Conservation (phyloP, 495 filamentous ascomycete species). For the Trichoderma erinaceum region DNA sequence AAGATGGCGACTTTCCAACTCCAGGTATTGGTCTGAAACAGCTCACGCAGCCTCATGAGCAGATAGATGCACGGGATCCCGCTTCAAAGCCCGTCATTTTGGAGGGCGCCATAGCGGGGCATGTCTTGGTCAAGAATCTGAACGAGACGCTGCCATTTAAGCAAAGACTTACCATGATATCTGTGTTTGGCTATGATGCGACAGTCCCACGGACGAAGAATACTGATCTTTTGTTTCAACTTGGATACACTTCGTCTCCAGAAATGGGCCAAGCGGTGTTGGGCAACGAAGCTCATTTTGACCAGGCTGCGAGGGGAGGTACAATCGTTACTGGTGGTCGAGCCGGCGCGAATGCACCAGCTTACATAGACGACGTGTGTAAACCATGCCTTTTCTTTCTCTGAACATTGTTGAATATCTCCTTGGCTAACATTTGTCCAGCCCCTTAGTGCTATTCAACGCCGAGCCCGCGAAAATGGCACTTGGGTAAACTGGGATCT, state of each 20-base stretch:
- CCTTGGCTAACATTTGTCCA: slow-evolving; percentile 24
- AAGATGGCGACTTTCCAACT: slow-evolving; percentile 45
- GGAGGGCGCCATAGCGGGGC: slow-evolving; percentile 46
- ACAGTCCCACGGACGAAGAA: slow-evolving; percentile 30
- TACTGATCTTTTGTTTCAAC: slow-evolving; percentile 27
- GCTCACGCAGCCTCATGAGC: slow-evolving; percentile 47
- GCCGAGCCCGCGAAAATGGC: slow-evolving; percentile 48
- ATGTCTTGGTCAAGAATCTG: slow-evolving; percentile 59
- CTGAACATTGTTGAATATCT: no score
- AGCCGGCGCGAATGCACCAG: slow-evolving; percentile 51
- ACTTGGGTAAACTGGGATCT: slow-evolving; percentile 48
- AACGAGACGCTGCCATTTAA: slow-evolving; percentile 51
- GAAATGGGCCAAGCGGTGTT: slow-evolving; percentile 30
- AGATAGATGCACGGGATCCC: slow-evolving; percentile 43
- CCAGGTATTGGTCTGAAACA: slow-evolving; percentile 43
- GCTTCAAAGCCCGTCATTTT: slow-evolving; percentile 35
- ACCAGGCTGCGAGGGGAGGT: slow-evolving; percentile 35
- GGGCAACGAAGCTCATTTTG: slow-evolving; percentile 25
- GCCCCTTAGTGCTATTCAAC: slow-evolving; percentile 54
- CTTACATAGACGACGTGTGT: slow-evolving; percentile 32
- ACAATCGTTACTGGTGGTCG: slow-evolving; percentile 55
- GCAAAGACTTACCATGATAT: slow-evolving; percentile 39
- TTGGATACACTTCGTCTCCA: slow-evolving; percentile 28
- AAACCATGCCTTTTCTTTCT: no score
- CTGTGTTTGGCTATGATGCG: slow-evolving; percentile 49